These are phyloP conservation scores for Syzygium aromaticum DNA, from an alignment of 345 rosid species.

Conservation along the genomic window DNA sequence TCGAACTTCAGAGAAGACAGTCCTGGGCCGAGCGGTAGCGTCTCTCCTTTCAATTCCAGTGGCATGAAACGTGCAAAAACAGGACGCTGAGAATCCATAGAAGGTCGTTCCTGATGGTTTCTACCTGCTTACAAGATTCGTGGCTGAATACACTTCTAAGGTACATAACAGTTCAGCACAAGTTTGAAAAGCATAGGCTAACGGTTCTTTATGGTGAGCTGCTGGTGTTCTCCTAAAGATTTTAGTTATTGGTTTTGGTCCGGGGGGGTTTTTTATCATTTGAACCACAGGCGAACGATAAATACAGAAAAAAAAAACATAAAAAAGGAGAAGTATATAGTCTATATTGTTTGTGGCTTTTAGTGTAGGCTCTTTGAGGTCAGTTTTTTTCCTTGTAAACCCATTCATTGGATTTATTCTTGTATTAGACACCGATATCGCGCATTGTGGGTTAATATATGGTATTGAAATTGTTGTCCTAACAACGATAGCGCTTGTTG, in stretches of 20 bases:
- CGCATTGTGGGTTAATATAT: neutral
- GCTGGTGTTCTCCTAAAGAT: constrained; percentile 15
- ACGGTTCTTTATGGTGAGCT: constrained; percentile 43
- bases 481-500: neutral
- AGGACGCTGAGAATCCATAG: constrained; percentile 40
- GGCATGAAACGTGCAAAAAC: constrained; percentile 98
- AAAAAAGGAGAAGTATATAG: constrained; percentile 14
- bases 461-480: neutral
- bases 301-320: neutral
- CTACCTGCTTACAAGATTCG: constrained; percentile 13
- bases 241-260: constrained; percentile 3
- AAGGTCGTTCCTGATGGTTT: constrained; percentile 2
- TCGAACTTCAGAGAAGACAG: constrained; percentile 93
- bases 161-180: constrained; percentile 23
- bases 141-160: constrained; percentile 18
- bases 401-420: constrained; percentile 59
- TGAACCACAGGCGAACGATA: constrained; percentile 8
- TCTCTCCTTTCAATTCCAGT: constrained; percentile 91
- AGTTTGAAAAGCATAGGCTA: constrained; percentile 27
- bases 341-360: constrained; percentile 13
- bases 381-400: constrained; percentile 28
- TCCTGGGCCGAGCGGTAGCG: constrained; percentile 92
- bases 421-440: constrained; percentile 24
- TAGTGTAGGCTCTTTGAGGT: constrained; percentile 34
- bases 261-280: constrained; percentile 5